Evolutionary conservation across 306 rosid genomes (phyloP), one percentile per base, ranked within the genome.

Genomic region (Fagus crenata): DNA sequence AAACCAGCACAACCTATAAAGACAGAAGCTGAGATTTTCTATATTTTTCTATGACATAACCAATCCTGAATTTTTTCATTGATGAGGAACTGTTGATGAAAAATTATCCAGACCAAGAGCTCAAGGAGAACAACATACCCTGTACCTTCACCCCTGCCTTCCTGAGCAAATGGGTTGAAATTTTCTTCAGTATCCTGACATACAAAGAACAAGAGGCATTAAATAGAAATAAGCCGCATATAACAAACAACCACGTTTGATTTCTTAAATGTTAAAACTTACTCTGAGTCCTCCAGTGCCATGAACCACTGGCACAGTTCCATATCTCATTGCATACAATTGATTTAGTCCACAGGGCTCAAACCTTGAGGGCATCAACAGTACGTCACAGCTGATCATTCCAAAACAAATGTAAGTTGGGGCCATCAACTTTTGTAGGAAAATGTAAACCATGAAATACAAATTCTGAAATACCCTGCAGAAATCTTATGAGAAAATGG

Each of bases 311-410:
- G 98, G 98, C 81, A 93, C 72, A 67, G 97, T 91, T 84, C 98
- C 98, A 74, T 93, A 93, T 91, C 92, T 88, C 98, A 93, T 93
- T 78, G 95, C 98, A 73, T 91, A 93, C 72, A 93, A 71, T 78
- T 93, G 98, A 77, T 93, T 93, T 69, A 93, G 84, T 58, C 98
- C 98, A 53, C 97, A 93, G 9, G 98, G 98, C 89, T 93, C 98
- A 63, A 93, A 93, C 15, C 89, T 75, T 13, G 98, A 93, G 40
- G 98, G 98, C 98, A 93, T 91, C 81, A 93, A 79, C 76, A 91
- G 78, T 83, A 93, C 87, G 90, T 91, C 98, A 77, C 97, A 91
- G 71, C 98, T 91, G 93, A 61, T 69, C 76, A 84, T 73, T 56
- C 15, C 63, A 88, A 55, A 74, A 69, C 56, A 2, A n/a, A 36